Evolutionary conservation across 139 green algal species (phyloP).

Genomic region (Chlamydomonas eustigma): DNA sequence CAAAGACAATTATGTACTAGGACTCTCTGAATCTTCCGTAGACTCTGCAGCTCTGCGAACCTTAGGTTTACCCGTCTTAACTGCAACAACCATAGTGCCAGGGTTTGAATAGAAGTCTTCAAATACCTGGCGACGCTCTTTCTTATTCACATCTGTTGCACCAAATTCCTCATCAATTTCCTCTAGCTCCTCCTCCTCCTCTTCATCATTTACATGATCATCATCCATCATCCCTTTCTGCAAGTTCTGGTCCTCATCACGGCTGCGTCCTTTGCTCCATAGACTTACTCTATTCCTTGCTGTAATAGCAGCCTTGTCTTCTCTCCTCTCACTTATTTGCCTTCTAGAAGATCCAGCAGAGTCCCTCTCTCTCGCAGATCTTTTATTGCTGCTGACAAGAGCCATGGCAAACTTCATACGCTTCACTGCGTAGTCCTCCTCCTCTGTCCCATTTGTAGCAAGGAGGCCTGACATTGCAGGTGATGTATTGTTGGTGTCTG

Average conservation of each 20-base stretch:
- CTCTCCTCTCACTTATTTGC: not conserved
- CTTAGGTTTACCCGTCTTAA: too few species aligned
- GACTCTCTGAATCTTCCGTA: too few species aligned
- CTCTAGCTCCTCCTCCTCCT: not conserved
- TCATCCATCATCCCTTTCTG: too few species aligned
- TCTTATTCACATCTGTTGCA: not conserved
- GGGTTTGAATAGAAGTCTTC: not conserved
- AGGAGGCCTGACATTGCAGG: too few species aligned
- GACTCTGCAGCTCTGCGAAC: too few species aligned
- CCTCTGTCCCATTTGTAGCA: not conserved
- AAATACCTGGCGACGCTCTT: not conserved
- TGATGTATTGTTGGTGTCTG: too few species aligned
- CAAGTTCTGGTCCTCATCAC: too few species aligned
- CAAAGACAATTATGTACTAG: too few species aligned
- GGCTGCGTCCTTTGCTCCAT: too few species aligned
- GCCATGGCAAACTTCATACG: not conserved
- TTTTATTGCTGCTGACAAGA: not conserved
- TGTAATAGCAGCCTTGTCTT: not conserved
- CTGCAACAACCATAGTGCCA: not conserved
- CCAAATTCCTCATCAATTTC: not conserved
- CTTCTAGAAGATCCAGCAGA: not conserved
- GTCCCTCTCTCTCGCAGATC: not conserved
- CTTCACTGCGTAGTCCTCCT: conserved; percentile 4
- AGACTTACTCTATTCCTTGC: too few species aligned
- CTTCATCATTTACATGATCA: not conserved